These are phyloP conservation scores for Chlamydomonas eustigma DNA, from an alignment of 139 green algal genomes.

Conservation along the genomic window DNA sequence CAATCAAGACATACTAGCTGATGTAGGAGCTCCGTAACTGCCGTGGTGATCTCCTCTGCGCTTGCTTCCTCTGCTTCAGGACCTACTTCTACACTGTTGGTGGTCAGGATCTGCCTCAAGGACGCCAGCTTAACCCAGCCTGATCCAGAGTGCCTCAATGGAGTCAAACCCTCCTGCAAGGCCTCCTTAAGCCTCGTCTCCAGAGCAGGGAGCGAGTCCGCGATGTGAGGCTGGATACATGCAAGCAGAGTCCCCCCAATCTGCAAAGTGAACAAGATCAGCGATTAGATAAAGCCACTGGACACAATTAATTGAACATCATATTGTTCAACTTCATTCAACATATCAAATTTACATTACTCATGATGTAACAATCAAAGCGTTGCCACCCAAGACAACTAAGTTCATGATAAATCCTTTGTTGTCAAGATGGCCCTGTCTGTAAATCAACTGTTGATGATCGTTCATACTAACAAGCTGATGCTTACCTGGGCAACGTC, in stretches of 20 bases:
- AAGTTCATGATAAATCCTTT: not conserved
- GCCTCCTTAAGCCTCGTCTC: not conserved
- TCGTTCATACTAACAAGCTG: no score
- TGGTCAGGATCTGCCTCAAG: not conserved
- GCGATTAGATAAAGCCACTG: no score
- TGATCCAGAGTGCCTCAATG: not conserved
- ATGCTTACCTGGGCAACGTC: conserved; percentile 15
- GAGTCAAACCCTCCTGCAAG: not conserved
- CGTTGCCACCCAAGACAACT: not conserved
- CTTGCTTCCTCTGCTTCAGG: not conserved
- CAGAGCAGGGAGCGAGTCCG: not conserved
- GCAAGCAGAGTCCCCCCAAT: conserved; percentile 3
- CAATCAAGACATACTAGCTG: conserved; percentile 6
- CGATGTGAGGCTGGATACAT: conserved; percentile 8
- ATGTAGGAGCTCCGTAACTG: conserved; percentile 2
- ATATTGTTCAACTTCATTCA: no score
- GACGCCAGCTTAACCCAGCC: not conserved
- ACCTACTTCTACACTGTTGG: not conserved
- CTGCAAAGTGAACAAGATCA: no score
- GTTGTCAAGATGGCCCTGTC: no score
- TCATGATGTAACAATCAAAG: no score
- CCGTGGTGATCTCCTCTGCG: not conserved
- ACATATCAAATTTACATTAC: no score
- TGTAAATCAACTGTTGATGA: no score
- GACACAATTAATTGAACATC: no score